Percentiles rank a stretch among this genome's conserved stretches.
These are phyloP conservation scores for Amanita brunnescens DNA, from an alignment of 768 basidiomycete species.

Conservation along the genomic window DNA sequence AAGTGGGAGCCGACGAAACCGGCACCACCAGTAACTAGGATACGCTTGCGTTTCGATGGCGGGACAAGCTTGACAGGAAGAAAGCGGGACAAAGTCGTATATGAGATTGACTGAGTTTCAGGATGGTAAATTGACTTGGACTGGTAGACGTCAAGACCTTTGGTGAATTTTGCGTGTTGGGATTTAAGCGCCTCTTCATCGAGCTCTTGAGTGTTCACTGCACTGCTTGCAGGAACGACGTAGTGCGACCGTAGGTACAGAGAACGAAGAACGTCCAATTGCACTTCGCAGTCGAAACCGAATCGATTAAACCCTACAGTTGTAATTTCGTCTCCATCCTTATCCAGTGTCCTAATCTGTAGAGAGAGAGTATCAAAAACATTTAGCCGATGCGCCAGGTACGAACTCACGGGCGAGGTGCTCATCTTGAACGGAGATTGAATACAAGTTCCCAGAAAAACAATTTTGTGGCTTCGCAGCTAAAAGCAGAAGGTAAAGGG, in stretches of 20 bases:
- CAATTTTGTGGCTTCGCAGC: neutral
- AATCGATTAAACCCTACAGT: constrained; percentile 81
- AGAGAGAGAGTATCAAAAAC: neutral
- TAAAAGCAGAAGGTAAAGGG: neutral
- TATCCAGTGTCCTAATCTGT: constrained; percentile 61
- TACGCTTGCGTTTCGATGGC: constrained; percentile 70
- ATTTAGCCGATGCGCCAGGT: neutral
- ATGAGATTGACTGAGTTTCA: constrained; percentile 75
- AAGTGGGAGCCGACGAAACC: constrained; percentile 99
- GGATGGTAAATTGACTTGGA: constrained; percentile 85
- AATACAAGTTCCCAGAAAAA: neutral
- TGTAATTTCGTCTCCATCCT: constrained; percentile 65
- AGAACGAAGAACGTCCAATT: constrained; percentile 74
- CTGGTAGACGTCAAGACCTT: constrained; percentile 47
- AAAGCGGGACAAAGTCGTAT: constrained; percentile 86
- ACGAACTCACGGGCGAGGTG: neutral
- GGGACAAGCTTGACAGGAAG: constrained; percentile 87
- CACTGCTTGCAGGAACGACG: constrained; percentile 34
- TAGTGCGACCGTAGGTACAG: constrained; percentile 85
- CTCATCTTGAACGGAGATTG: neutral
- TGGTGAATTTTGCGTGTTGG: constrained; percentile 46
- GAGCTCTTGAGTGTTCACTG: constrained; percentile 22
- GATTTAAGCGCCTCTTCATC: constrained; percentile 33
- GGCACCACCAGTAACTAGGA: constrained; percentile 94
- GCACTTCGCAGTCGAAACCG: constrained; percentile 82